Evolutionary conservation across 352 stramenopile species (phyloP).

Genomic region (Phytophthora capsici): DNA sequence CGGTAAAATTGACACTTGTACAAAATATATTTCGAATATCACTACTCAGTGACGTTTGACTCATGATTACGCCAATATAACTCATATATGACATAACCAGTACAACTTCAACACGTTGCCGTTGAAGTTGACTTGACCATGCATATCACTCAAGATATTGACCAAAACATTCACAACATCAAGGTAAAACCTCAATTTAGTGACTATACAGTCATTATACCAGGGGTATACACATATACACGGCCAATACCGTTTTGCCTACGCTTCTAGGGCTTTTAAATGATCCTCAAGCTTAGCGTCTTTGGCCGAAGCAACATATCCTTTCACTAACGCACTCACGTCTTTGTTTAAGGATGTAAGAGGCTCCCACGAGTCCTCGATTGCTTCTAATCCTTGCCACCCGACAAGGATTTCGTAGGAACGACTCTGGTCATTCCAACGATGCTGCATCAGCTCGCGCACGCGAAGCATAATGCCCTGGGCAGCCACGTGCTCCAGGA

Average conservation of each 20-base stretch:
- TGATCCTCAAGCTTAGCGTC: constrained; percentile 6
- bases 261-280: constrained; percentile 2
- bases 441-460: constrained; percentile 5
- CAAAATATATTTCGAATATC: constrained; percentile 15
- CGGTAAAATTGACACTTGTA: background rate
- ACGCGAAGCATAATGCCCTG: background rate
- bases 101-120: constrained; percentile 2
- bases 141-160: background rate
- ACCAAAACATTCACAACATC: background rate
- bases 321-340: constrained; percentile 16
- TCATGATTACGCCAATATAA: background rate
- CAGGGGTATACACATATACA: constrained; percentile 3
- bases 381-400: constrained; percentile 19
- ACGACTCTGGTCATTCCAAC: constrained; percentile 16
- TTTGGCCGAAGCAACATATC: constrained; percentile 8
- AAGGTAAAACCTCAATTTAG: background rate
- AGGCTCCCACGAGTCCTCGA: constrained; percentile 30
- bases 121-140: constrained; percentile 20
- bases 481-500: constrained; percentile 24
- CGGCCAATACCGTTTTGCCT: no score
- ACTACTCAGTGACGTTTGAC: constrained; percentile 8
- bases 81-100: background rate
- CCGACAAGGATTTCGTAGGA: constrained; percentile 19
- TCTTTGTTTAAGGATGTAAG: constrained; percentile 11
- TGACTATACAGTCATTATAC: background rate